phyloP scores from a whole-genome alignment of 108 stramenopile species.

The Cylindrotheca closterium region DNA sequence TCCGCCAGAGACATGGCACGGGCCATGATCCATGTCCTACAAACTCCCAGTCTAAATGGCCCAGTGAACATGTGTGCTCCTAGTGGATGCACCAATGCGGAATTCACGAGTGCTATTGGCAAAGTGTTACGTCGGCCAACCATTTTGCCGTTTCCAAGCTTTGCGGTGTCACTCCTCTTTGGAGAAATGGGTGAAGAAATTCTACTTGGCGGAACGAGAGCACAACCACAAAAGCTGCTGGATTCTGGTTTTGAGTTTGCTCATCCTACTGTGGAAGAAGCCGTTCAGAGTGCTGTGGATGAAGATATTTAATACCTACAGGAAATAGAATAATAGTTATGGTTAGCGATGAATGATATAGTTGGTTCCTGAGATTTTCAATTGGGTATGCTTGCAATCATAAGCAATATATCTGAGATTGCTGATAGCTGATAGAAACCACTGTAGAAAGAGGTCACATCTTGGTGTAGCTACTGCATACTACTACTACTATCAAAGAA shows the following conservation, averaged over 20 bases:
- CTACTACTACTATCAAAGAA: too few species aligned
- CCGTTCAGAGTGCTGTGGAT: conserved; percentile 45
- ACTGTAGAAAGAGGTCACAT: too few species aligned
- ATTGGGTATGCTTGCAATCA: too few species aligned
- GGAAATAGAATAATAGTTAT: too few species aligned
- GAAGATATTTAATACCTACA: conserved; percentile 28
- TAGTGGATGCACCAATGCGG: conserved; percentile 51
- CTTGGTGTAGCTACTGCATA: too few species aligned
- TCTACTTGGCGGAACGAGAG: conserved; percentile 53
- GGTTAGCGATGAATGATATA: too few species aligned
- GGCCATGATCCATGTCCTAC: conserved; percentile 45
- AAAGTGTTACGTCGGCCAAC: conserved; percentile 55
- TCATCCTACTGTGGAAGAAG: conserved; percentile 44
- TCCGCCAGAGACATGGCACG: conserved; percentile 50
- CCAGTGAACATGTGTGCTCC: conserved; percentile 69
- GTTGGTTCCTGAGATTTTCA: too few species aligned
- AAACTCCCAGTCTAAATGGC: conserved; percentile 36
- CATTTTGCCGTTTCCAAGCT: conserved; percentile 60
- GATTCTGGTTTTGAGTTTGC: conserved; percentile 47
- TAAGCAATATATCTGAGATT: too few species aligned
- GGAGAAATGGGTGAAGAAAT: conserved; percentile 85
- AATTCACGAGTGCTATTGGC: conserved; percentile 68
- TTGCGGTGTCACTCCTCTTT: conserved; percentile 58
- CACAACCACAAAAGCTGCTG: conserved; percentile 38
- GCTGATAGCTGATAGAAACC: too few species aligned